Base-by-base conservation (phyloP, 371 early-diverging fungal genomes). In the Sporodiniella umbellata region DNA sequence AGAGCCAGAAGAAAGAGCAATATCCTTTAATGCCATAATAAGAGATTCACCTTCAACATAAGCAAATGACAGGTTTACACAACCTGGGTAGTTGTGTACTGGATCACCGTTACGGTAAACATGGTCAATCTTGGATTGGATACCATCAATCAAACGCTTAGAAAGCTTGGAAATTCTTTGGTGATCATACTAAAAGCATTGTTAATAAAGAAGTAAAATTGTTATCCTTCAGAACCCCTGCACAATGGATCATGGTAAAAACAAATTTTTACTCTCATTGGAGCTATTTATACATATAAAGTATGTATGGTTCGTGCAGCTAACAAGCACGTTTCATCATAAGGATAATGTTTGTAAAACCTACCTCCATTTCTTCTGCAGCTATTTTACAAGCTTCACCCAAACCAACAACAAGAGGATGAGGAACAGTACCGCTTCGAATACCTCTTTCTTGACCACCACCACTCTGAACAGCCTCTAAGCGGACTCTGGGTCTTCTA, bases 11-110 rank as follows among this genome's bases (percentile, higher is more conserved):
- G 95, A 94, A 37, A 99, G 78, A 0, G 99, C 99, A 63, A 99
- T 90, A 51, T 97, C 93, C 70, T 99, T 99, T 17, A 99, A 81
- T 0, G 97, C 97, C 99, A 99, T 99, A 48, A 99, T 71, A 35
- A 99, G 84, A 1, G 98, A 96, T 77, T 99, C 99, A 49, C 99
- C 99, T 79, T 99, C 99, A 18, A 99, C 96, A 74, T 96, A 99
- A 3, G 97, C 90, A 67, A 99, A 99, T n/a, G 98, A 97, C 43
- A 99, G 75, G 68, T 99, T 99, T 54, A 99, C 89, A 70, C 99
- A 99, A 57, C 79, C 96, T 8, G 94, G 93, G 62, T 94, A 96
- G n/a, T 78, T 72, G 12, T 80, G 65, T 17, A 79, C 79, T 11
- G 87, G 79, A 56, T 93, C 93, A 42, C 97, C 98, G 59, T 98